A percentile compares a stretch with the other conserved stretches of the same genome.
Evolutionary conservation across 164 flowering plant genomes (phyloP).

Genomic region (Tinospora cordifolia): DNA sequence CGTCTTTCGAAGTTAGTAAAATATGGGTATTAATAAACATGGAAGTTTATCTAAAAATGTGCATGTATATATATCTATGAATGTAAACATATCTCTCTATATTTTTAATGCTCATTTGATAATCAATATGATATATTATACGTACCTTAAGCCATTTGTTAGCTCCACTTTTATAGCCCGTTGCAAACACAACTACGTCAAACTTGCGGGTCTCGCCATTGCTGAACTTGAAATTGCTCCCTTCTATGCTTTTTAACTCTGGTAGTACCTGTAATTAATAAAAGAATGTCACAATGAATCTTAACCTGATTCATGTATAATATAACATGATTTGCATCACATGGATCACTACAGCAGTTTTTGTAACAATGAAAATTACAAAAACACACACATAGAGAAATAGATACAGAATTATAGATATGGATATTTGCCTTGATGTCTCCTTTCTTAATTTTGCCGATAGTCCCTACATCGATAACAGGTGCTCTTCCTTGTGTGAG

Average conservation of each 20-base stretch:
- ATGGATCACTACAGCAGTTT: no score
- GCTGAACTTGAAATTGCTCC: background rate
- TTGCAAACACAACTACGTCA: conserved; percentile 8
- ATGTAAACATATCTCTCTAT: no score
- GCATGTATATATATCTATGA: no score
- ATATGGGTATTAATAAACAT: no score
- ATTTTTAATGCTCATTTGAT: background rate
- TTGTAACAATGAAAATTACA: no score
- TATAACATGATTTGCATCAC: no score
- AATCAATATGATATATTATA: background rate
- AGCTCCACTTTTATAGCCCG: conserved; percentile 8
- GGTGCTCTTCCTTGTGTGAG: conserved; percentile 26
- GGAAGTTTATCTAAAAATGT: no score
- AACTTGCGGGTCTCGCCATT: conserved; percentile 4
- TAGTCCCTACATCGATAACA: conserved; percentile 40
- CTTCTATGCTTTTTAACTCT: background rate
- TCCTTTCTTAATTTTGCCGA: conserved; percentile 22
- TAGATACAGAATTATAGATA: no score
- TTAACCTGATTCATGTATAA: no score
- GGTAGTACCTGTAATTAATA: conserved; percentile 10
- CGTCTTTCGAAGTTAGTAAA: no score
- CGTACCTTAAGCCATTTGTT: conserved; percentile 16
- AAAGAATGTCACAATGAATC: no score
- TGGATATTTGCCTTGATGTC: conserved; percentile 24
- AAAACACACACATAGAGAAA: no score